Evolutionary conservation across 148 eudicot species (phyloP).

Genomic region (Nepenthes mirabilis): DNA sequence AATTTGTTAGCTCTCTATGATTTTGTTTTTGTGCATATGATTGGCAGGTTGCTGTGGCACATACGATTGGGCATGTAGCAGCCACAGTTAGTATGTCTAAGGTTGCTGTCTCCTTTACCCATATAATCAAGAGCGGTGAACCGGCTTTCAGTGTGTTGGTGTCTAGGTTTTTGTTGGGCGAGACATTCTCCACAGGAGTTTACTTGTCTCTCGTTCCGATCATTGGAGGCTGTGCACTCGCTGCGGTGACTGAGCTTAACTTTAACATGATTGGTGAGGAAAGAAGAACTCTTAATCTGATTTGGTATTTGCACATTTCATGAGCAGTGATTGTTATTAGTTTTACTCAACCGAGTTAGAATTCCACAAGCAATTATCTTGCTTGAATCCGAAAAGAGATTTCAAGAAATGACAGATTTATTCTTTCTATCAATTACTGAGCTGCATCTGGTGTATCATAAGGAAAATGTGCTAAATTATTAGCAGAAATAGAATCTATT

Average conservation of each 20-base stretch:
- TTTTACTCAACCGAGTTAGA: no score
- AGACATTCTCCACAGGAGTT: slow-evolving; percentile 62
- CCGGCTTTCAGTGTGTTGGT: slow-evolving; percentile 97
- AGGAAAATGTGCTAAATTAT: no score
- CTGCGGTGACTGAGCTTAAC: slow-evolving; percentile 91
- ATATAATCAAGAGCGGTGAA: slow-evolving; percentile 92
- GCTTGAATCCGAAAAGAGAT: no score
- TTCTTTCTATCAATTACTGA: no score
- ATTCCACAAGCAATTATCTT: no score
- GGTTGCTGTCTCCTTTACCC: slow-evolving; percentile 95
- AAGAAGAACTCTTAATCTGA: background rate
- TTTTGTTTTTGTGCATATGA: background rate
- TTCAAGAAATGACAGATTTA: no score
- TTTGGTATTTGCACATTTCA: background rate
- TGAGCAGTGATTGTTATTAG: background rate
- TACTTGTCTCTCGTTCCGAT: slow-evolving; percentile 83
- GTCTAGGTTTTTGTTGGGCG: slow-evolving; percentile 77
- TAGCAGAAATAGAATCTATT: no score
- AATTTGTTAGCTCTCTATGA: background rate
- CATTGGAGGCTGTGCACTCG: slow-evolving; percentile 85
- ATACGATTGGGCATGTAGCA: slow-evolving; percentile 94
- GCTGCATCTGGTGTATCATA: no score
- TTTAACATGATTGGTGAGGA: slow-evolving; percentile 84
- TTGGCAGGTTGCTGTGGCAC: slow-evolving; percentile 89
- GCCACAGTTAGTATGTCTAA: slow-evolving; percentile 98